phyloP scores from a whole-genome alignment of 1,284 basidiomycete species.

The Ceratobasidium sp. region DNA sequence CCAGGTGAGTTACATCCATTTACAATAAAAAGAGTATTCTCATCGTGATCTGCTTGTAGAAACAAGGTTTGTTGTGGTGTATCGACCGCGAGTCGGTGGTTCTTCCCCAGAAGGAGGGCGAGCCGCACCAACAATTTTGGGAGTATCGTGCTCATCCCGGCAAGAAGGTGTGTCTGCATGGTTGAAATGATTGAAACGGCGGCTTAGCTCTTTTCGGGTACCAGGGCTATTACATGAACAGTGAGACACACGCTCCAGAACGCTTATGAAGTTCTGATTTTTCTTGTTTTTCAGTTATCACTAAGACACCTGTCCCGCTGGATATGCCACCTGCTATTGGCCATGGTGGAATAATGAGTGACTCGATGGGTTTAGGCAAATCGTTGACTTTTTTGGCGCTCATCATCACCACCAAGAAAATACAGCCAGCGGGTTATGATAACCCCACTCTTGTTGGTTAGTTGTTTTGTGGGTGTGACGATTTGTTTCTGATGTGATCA shows the following conservation, averaged over 20 bases:
- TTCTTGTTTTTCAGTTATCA: conserved; percentile 63
- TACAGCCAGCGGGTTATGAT: conserved; percentile 63
- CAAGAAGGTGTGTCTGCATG: conserved; percentile 56
- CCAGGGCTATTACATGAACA: conserved; percentile 69
- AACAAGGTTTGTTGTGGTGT: conserved; percentile 80
- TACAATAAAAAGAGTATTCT: no score
- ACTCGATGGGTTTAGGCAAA: conserved; percentile 88
- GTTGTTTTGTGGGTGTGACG: conserved; percentile 45
- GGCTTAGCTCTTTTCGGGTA: conserved; percentile 4
- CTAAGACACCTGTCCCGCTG: conserved; percentile 69
- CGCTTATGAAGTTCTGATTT: neutral
- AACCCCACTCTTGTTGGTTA: conserved; percentile 77
- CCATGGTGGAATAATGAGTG: conserved; percentile 82
- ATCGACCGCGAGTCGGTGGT: conserved; percentile 75
- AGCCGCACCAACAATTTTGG: conserved; percentile 89
- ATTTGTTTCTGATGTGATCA: conserved; percentile 20
- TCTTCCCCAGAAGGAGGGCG: conserved; percentile 67
- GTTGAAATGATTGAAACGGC: conserved; percentile 9
- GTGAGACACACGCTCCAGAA: conserved; percentile 53
- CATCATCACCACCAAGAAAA: conserved; percentile 73
- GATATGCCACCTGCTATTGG: conserved; percentile 69
- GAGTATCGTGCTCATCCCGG: conserved; percentile 62
- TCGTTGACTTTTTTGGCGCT: conserved; percentile 82
- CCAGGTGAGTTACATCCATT: conserved; percentile 60
- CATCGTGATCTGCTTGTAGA: conserved; percentile 54